Evolutionary conservation across 2,329 filamentous ascomycete species (phyloP), one percentile per base, ranked within the genome.

Genomic region (Alternaria gaisen): DNA sequence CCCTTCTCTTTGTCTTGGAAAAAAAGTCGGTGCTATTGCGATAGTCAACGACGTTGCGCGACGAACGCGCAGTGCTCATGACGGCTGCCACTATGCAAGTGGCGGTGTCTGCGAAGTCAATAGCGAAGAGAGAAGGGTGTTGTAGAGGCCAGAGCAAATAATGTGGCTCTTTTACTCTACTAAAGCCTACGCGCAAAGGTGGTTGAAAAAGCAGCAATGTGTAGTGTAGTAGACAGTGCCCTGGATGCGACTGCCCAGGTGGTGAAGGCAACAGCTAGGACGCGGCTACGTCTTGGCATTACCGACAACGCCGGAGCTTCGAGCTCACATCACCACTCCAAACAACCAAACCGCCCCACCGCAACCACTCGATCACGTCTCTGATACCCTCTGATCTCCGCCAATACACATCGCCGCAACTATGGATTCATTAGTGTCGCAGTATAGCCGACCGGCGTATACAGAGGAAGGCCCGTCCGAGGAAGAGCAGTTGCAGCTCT

Each of bases 391-490:
- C 32, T 53, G 24, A 30, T 44, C 53, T 51, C 46, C 28, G 42
- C 53, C 32, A 60, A 58, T 48, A 53, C 52, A 68, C 42, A 66
- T 36, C 62, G 32, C 44, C 52, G 43, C 63, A 55, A 43, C 28
- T 63, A 99, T 99, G 95, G 93, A 99, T 82, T 88, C 92, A 73
- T 89, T 99, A 79, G 93, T 99, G 73, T 90, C 94, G 71, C 91
- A 90, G 81, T 98, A 98, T 87, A 92, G 91, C 83, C 89, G 90
- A 73, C 89, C 93, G 74, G 85, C 90, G 62, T 88, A 88, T 80
- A 85, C 90, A 78, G 86, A 91, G 73, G 91, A 96, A 81, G 86
- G 87, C 73, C 88, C 90, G 76, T 84, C 86, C 54, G 87, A 93
- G 77, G 89, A 93, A 71, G 86, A 93, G 76, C 86, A 92, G 79